phyloP scores from a whole-genome alignment of 768 basidiomycete species.

The Mycena maculata region DNA sequence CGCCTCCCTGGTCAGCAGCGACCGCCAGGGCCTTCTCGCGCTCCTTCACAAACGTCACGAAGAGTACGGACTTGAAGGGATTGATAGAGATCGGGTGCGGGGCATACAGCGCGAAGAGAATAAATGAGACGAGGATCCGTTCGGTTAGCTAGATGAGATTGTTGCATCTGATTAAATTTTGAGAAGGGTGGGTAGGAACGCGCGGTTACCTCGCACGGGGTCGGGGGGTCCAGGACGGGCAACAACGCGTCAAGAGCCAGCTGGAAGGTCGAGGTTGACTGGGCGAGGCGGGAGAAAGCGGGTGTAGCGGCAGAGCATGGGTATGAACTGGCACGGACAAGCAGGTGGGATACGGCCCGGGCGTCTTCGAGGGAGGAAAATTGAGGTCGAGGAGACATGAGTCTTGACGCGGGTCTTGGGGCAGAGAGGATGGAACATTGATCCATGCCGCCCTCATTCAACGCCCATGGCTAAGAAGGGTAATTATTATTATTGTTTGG shows the following conservation, averaged over 20 bases:
- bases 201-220: conserved; percentile 64
- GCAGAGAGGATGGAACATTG: too few relatives aligned
- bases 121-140: conserved; percentile 82
- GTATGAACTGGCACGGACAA: conserved; percentile 72
- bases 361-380: background rate
- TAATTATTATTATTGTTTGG: too few relatives aligned
- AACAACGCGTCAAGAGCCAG: conserved; percentile 85
- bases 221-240: conserved; percentile 71
- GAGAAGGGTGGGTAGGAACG: conserved; percentile 20
- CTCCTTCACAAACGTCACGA: conserved; percentile 75
- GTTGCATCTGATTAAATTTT: conserved; percentile 23
- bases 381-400: too few relatives aligned
- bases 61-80: conserved; percentile 82
- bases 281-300: conserved; percentile 80
- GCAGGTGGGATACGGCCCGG: conserved; percentile 69
- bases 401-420: too few relatives aligned
- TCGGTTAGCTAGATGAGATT: conserved; percentile 64
- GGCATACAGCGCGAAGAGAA: conserved; percentile 83
- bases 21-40: conserved; percentile 67
- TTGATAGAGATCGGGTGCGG: conserved; percentile 84
- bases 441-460: too few relatives aligned
- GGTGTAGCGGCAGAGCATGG: conserved; percentile 84
- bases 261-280: conserved; percentile 82
- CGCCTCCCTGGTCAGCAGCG: conserved; percentile 60
- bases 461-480: too few relatives aligned